phyloP scores from a whole-genome alignment of 306 rosid species.

The Sechiopsis laciniata region DNA sequence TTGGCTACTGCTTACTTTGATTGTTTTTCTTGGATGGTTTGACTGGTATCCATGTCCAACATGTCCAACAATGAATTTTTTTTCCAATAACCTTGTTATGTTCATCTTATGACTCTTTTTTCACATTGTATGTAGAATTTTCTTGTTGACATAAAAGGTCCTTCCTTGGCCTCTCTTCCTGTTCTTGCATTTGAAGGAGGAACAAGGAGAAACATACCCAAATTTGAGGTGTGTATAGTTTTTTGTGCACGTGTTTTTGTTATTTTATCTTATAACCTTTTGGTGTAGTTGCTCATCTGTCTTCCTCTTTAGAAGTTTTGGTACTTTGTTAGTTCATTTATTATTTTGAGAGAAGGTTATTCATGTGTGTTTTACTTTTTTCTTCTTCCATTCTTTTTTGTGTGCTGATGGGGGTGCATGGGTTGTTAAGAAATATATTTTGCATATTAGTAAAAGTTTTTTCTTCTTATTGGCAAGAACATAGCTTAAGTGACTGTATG shows the following conservation, averaged over 20 bases:
- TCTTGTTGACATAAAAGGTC: slow-evolving; percentile 90
- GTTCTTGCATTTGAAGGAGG: slow-evolving; percentile 99
- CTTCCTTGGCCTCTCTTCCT: slow-evolving; percentile 65
- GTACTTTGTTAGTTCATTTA: neutral
- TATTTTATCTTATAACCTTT: slow-evolving; percentile 1
- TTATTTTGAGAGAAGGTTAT: neutral
- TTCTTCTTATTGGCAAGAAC: too few relatives aligned
- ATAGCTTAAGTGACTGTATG: too few relatives aligned
- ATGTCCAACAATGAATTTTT: neutral
- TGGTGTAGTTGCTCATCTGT: neutral
- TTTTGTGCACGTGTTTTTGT: neutral
- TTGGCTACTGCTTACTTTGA: neutral
- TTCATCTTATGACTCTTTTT: slow-evolving; percentile 14
- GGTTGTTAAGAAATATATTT: neutral
- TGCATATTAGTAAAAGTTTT: neutral
- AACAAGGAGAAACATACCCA: slow-evolving; percentile 92
- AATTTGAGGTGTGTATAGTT: slow-evolving; percentile 58
- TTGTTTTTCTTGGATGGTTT: slow-evolving; percentile 5
- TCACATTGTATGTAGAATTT: slow-evolving; percentile 49
- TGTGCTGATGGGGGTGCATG: neutral
- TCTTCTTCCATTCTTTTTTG: neutral
- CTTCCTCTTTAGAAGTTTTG: neutral
- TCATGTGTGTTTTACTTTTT: neutral
- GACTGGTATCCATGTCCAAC: slow-evolving; percentile 3
- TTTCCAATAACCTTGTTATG: neutral